These are phyloP conservation scores for Penicillium sp. DNA, from an alignment of 2,329 filamentous ascomycete species.

Conservation along the genomic window DNA sequence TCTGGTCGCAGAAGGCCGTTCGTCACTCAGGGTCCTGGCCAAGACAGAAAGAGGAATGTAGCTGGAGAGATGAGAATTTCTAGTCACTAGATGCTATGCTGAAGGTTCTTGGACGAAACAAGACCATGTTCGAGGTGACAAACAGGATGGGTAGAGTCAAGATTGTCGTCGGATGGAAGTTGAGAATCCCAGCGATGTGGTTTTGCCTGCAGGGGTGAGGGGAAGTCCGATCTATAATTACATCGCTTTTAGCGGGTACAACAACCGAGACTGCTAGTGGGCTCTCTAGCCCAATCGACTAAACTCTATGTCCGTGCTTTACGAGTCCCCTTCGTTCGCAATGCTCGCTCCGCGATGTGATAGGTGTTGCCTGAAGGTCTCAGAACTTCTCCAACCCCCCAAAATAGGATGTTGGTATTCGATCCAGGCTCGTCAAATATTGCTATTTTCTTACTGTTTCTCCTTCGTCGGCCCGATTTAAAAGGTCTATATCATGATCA, in stretches of 20 bases:
- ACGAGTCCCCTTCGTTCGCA: background rate
- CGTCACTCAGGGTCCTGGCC: background rate
- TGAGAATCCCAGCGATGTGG: slow-evolving; percentile 35
- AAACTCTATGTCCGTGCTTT: slow-evolving; percentile 15
- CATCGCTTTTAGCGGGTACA: slow-evolving; percentile 16
- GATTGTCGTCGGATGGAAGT: slow-evolving; percentile 17
- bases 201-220: slow-evolving; percentile 37
- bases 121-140: slow-evolving; percentile 4
- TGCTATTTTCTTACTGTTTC: background rate
- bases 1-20: background rate
- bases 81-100: background rate
- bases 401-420: slow-evolving; percentile 1
- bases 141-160: slow-evolving; percentile 12
- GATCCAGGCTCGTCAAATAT: slow-evolving; percentile 7
- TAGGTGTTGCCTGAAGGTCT: slow-evolving; percentile 6
- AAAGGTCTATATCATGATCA: background rate
- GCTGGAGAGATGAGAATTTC: background rate
- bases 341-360: slow-evolving; percentile 10
- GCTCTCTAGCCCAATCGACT: slow-evolving; percentile 13
- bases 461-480: background rate
- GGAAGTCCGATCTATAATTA: slow-evolving; percentile 35
- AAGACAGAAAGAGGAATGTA: background rate
- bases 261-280: slow-evolving; percentile 12
- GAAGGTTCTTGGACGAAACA: background rate
- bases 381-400: background rate